Base-by-base conservation (phyloP, 1,139 yeast species). In the Candida buenavistaensis region DNA sequence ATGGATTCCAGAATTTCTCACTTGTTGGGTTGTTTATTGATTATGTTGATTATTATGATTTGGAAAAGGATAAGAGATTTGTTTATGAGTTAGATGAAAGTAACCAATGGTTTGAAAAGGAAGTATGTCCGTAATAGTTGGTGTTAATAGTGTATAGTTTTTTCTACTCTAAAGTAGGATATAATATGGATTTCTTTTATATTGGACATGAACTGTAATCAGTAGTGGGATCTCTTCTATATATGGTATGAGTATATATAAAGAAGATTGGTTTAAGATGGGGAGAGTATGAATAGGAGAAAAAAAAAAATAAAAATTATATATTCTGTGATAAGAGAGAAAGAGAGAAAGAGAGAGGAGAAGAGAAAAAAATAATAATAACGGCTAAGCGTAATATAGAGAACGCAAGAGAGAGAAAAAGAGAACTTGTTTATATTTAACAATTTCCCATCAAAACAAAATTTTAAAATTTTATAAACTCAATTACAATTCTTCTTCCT, bases 21-120 rank as follows among this genome's bases (percentile, higher is more conserved):
- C 78, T 85, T 16, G 74, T 84, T 21, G 81, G 84, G 23, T 59
- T 87, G 65, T 79, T 85, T 51, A 74, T 82, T 25, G 84, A 86
- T 37, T 64, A 70, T 36, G 95, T 83, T n/a, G 96, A 87, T 56
- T 72, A 72, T 48, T 73, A 80, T 39, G 82, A 80, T 45, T 63
- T 81, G 44, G 78, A 72, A 36, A 68, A 62, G 60, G 84, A 79
- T 47, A 66, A 75, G 42, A 67, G 90, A 46, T 68, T 67, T 36
- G 55, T 77, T 17, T 78, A 76, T 48, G 72, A 73, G 39, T 70
- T 80, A 47, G 75, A 72, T 40, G 70, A 62, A 31, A 60, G 66
- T 36, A 88, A 81, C 44, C 77, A 74, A 48, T 86, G 95, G 95
- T 68, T 67, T 29, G 92, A 85, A 53, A 68, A 68, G 38, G 94